A percentile compares a stretch with the other conserved stretches of the same genome.
Conservation (phyloP, 2,329 filamentous ascomycete species). For the Penicillium sp. region DNA sequence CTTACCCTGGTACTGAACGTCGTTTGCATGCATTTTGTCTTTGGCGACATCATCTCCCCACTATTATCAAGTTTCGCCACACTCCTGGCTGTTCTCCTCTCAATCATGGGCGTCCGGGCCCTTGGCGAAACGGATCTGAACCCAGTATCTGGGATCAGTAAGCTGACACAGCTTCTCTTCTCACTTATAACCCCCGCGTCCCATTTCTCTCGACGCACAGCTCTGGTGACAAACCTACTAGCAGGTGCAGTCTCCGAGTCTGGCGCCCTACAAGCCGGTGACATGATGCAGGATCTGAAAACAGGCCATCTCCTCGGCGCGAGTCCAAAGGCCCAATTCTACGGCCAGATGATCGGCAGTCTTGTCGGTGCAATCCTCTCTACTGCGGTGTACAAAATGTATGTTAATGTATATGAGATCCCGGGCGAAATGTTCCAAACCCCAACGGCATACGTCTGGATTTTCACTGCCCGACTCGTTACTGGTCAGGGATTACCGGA, state of each 20-base stretch:
- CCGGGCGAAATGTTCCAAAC: slow-evolving; percentile 90
- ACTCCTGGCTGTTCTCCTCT: slow-evolving; percentile 72
- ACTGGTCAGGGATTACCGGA: slow-evolving; percentile 84
- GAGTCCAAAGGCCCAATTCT: slow-evolving; percentile 92
- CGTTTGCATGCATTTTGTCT: slow-evolving; percentile 76
- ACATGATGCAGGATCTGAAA: slow-evolving; percentile 96
- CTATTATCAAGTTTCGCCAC: slow-evolving; percentile 76
- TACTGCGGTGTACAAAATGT: slow-evolving; percentile 83
- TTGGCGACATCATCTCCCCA: slow-evolving; percentile 77
- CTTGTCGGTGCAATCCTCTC: slow-evolving; percentile 82
- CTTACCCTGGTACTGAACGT: slow-evolving; percentile 79
- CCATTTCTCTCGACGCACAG: slow-evolving; percentile 72
- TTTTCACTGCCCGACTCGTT: slow-evolving; percentile 91
- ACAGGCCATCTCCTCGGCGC: slow-evolving; percentile 92
- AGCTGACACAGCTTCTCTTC: slow-evolving; percentile 93
- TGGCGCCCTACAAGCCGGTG: slow-evolving; percentile 88
- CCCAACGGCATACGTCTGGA: slow-evolving; percentile 94
- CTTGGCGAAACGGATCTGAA: slow-evolving; percentile 87
- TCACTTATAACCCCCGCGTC: slow-evolving; percentile 81
- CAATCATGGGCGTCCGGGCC: slow-evolving; percentile 65
- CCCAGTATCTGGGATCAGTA: slow-evolving; percentile 93
- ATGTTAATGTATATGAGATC: slow-evolving; percentile 85
- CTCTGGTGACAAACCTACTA: slow-evolving; percentile 91
- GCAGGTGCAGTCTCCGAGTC: slow-evolving; percentile 85
- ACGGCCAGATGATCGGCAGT: slow-evolving; percentile 89